Base-by-base conservation (phyloP, 2,329 filamentous ascomycete genomes). In the Sarocladium oryzae region DNA sequence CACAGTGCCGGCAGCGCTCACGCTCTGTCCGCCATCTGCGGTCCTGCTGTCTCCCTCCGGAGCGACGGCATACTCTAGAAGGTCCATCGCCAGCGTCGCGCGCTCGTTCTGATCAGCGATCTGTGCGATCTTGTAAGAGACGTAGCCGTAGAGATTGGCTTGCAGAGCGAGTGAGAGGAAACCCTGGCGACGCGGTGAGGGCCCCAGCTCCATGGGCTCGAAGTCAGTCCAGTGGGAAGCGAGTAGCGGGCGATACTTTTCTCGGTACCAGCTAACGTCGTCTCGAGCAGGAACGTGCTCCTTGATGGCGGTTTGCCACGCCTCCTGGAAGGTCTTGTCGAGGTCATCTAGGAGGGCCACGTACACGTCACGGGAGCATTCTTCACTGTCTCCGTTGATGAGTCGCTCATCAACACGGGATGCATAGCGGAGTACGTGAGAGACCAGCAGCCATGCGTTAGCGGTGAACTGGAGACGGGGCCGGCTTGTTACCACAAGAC, bases 261-360 rank as follows among this genome's bases (percentile, higher is more conserved):
- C 43, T 4, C 43, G 43, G 28, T 48, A 48, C 43, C 43, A 48
- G 24, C 43, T 21, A 20, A 48, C 43, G 21, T 48, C 43, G 18
- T 48, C 43, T 6, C 43, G 43, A 32, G 43, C 43, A 10, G 43
- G 43, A 4, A 48, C 43, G 18, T 48, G 43, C 43, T 48, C 43
- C 28, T 48, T 48, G 43, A 48, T 48, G 10, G 43, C 43, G 2
- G 43, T 48, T 16, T 48, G 43, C 43, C 43, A 48, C 13, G 43
- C 43, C 16, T 48, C 43, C 16, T 48, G 43, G 28, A 48, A 30
- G 3, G 43, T 48, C n/a, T 13, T 33, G 43, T 48, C 43, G 43
- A 48, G 43, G 9, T 48, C 43, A 20, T 48, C 43, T 26, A 48
- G 15, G 26, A 48, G 16, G n/a, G 43, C 43, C 10, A 48, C 43